Evolutionary conservation across 169 alveolate genomes (phyloP).

Genomic region (Plasmodium inui): DNA sequence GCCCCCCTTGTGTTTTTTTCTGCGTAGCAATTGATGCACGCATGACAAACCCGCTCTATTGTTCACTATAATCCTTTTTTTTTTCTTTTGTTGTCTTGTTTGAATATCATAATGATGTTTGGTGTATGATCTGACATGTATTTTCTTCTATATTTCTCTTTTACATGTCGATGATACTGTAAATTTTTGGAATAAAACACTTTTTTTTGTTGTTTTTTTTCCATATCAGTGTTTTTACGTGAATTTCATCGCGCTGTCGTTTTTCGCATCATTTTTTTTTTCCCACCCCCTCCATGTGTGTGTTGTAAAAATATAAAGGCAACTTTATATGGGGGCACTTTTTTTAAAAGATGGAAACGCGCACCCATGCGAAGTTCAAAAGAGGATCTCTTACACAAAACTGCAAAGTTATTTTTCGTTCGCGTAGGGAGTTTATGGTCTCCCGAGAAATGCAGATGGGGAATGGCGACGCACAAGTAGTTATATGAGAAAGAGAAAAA

Average conservation of each 20-base stretch:
- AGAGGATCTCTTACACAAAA: background rate
- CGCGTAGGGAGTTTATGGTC: background rate
- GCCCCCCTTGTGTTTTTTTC: background rate
- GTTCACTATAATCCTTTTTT: background rate
- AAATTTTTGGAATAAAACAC: conserved; percentile 1
- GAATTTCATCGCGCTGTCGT: background rate
- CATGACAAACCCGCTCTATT: background rate
- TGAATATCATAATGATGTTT: background rate
- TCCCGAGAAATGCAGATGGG: background rate
- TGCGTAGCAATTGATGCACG: background rate
- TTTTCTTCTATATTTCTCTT: background rate
- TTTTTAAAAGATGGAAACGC: background rate
- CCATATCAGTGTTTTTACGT: background rate
- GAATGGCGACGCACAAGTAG: background rate
- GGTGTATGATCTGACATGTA: background rate
- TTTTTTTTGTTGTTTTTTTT: background rate
- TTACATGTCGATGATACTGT: background rate
- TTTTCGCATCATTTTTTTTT: background rate
- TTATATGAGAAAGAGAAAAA: background rate
- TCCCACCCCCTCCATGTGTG: background rate
- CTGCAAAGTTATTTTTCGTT: background rate
- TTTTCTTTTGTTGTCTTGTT: background rate
- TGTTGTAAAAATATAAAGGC: background rate
- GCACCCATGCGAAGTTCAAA: background rate
- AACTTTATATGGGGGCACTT: background rate